These are phyloP conservation scores for Meredithiella fracta DNA, from an alignment of 2,329 filamentous ascomycete species.

Conservation along the genomic window DNA sequence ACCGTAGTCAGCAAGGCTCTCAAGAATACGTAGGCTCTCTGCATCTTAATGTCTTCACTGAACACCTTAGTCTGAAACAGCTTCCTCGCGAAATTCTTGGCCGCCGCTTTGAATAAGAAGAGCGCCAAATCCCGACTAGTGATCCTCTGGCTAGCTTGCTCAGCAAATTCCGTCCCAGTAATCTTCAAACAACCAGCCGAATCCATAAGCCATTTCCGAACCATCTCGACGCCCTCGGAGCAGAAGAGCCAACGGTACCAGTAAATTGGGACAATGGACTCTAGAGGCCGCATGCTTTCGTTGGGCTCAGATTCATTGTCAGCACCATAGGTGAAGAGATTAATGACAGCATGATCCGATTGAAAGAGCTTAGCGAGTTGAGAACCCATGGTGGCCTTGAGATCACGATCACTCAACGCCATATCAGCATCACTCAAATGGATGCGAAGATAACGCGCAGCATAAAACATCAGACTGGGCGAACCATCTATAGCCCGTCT, in stretches of 20 bases:
- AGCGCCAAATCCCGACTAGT: neutral
- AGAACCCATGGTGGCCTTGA: neutral
- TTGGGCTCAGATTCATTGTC: neutral
- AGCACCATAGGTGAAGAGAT: neutral
- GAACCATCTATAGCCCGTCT: neutral
- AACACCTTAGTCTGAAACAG: slow-evolving; percentile 1
- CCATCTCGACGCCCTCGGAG: neutral
- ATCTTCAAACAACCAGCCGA: neutral
- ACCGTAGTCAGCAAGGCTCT: neutral
- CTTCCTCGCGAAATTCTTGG: slow-evolving; percentile 1
- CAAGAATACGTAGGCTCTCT: neutral
- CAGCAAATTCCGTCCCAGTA: neutral
- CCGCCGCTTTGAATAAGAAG: slow-evolving; percentile 8
- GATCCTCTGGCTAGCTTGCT: neutral
- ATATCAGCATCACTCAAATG: neutral
- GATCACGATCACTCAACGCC: neutral
- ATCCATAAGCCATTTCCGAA: slow-evolving; percentile 2
- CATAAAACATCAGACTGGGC: neutral
- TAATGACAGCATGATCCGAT: neutral
- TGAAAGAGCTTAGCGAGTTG: neutral
- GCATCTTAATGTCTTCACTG: neutral
- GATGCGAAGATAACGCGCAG: neutral
- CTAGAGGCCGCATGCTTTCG: neutral
- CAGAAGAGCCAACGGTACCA: slow-evolving; percentile 6
- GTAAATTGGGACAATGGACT: neutral